These are phyloP conservation scores for Meyerozyma elateridarum DNA, from an alignment of 1,139 yeast species.

Conservation along the genomic window DNA sequence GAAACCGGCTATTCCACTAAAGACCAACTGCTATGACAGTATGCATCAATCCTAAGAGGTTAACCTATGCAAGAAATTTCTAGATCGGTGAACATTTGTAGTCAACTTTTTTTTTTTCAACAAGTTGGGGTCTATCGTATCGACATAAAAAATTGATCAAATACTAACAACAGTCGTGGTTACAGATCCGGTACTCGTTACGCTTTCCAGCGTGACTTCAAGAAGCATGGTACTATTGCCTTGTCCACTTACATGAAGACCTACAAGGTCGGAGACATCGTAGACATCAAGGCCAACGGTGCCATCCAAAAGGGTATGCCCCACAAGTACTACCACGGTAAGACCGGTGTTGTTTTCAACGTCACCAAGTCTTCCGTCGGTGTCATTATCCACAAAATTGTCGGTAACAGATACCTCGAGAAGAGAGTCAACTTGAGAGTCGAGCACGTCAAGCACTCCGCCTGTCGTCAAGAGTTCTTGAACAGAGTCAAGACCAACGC, in stretches of 20 bases:
- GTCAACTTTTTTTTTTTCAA: too few species aligned
- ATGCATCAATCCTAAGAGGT: too few species aligned
- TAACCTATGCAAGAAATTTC: too few species aligned
- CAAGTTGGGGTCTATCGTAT: too few species aligned
- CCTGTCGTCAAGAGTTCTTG: slow-evolving; percentile 98
- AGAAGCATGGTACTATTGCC: slow-evolving; percentile 93
- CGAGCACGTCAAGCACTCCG: slow-evolving; percentile 99
- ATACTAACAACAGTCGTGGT: slow-evolving; percentile 72
- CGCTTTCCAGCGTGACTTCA: slow-evolving; percentile 99
- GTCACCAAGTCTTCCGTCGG: slow-evolving; percentile 98
- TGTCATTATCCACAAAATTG: slow-evolving; percentile 96
- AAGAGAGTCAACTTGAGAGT: slow-evolving; percentile 98
- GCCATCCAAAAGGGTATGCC: slow-evolving; percentile 99
- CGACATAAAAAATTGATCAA: too few species aligned
- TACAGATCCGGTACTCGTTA: slow-evolving; percentile 99
- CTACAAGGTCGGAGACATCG: slow-evolving; percentile 99
- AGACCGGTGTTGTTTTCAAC: slow-evolving; percentile 98
- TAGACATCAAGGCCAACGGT: slow-evolving; percentile 99
- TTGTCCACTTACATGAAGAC: slow-evolving; percentile 95
- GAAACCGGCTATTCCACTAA: neutral
- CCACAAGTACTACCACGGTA: slow-evolving; percentile 99
- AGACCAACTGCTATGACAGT: neutral
- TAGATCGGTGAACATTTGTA: too few species aligned
- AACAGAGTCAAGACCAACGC: slow-evolving; percentile 98
- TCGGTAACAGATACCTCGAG: slow-evolving; percentile 98